Evolutionary conservation across 2,329 filamentous ascomycete species (phyloP).

Genomic region (Nectriaceae sp.): DNA sequence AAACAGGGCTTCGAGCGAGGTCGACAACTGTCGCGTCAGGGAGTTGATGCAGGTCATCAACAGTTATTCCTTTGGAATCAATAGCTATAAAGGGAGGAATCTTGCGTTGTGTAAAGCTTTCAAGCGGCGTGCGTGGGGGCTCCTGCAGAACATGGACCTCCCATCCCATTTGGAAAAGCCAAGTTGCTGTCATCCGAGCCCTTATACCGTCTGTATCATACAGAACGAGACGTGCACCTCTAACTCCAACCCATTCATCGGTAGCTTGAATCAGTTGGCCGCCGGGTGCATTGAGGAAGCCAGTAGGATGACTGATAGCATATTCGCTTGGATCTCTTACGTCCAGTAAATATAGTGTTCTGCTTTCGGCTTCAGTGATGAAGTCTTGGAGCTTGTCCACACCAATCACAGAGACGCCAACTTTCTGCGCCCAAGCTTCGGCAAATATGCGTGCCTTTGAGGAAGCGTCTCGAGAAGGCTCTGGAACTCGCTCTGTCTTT

Average conservation of each 20-base stretch:
- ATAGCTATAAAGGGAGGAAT: not conserved
- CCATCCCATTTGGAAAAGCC: conserved; percentile 34
- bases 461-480: conserved; percentile 10
- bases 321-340: conserved; percentile 33
- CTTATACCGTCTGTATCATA: conserved; percentile 32
- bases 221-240: conserved; percentile 30
- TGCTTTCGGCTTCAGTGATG: conserved; percentile 8
- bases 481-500: conserved; percentile 17
- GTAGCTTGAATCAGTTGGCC: conserved; percentile 35
- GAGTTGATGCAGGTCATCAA: conserved; percentile 15
- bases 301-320: conserved; percentile 21
- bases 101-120: not conserved
- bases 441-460: conserved; percentile 11
- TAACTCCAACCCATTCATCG: conserved; percentile 34
- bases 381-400: conserved; percentile 16
- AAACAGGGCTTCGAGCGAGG: conserved; percentile 30
- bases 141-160: conserved; percentile 29
- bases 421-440: conserved; percentile 13
- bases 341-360: conserved; percentile 30
- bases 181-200: conserved; percentile 32
- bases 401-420: conserved; percentile 12
- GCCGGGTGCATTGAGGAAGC: conserved; percentile 31
- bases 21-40: conserved; percentile 24
- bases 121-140: not conserved
- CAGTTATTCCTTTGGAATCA: conserved; percentile 10